phyloP scores from a whole-genome alignment of 441 rosid species.

The Bocquillonia castaneifolia region DNA sequence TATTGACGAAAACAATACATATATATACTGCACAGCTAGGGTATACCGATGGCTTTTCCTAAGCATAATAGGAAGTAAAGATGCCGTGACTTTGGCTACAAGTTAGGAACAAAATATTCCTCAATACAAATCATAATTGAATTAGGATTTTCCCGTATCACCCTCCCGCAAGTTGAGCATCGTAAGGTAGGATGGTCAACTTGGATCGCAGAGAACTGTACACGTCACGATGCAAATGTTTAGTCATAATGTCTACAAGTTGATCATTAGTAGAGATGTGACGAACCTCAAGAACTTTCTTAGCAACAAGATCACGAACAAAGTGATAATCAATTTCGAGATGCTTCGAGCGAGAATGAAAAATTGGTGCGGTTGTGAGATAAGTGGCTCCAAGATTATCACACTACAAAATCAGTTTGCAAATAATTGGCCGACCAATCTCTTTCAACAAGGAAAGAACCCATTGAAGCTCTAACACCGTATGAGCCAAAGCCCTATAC shows the following conservation, averaged over 20 bases:
- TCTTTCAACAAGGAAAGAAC: background rate
- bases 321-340: background rate
- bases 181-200: no score
- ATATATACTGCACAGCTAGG: no score
- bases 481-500: background rate
- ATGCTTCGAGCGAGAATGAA: constrained; percentile 8
- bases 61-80: no score
- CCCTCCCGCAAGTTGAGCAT: no score
- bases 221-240: background rate
- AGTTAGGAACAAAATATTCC: no score
- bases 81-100: no score
- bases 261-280: background rate
- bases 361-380: background rate
- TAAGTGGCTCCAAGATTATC: background rate
- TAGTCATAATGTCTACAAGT: background rate
- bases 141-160: no score
- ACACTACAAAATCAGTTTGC: background rate
- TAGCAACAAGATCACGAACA: background rate
- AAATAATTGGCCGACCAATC: background rate
- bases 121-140: no score
- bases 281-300: background rate
- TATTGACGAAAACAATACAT: no score
- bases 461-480: background rate
- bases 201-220: no score
- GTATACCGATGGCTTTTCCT: no score